Evolutionary conservation across 345 rosid species (phyloP).

Genomic region (Rubroshorea leprosula): DNA sequence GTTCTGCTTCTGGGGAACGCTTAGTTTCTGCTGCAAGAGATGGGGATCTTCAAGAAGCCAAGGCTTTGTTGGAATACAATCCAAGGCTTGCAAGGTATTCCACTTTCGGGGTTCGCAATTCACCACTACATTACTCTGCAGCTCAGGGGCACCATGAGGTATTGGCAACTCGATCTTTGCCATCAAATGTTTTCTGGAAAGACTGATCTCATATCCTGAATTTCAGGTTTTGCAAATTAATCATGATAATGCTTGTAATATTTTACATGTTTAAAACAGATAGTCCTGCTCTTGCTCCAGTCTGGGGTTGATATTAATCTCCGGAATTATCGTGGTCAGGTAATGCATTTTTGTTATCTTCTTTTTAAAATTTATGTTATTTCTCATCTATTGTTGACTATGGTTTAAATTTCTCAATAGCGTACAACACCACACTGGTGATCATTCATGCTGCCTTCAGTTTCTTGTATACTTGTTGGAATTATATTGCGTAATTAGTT

Average conservation of each 20-base stretch:
- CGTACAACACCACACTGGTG: not conserved
- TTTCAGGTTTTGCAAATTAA: slow-evolving; percentile 1
- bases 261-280: slow-evolving; percentile 42
- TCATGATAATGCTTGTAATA: slow-evolving; percentile 13
- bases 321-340: slow-evolving; percentile 99
- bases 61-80: slow-evolving; percentile 83
- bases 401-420: not conserved
- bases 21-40: slow-evolving; percentile 97
- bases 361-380: no score
- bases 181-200: not conserved
- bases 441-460: slow-evolving; percentile 3
- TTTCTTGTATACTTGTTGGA: not conserved
- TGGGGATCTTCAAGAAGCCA: slow-evolving; percentile 95
- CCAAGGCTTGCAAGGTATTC: slow-evolving; percentile 92
- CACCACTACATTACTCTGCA: slow-evolving; percentile 96
- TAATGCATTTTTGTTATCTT: slow-evolving; percentile 21
- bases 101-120: slow-evolving; percentile 90
- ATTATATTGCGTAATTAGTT: not conserved
- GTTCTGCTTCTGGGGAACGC: slow-evolving; percentile 99
- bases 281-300: slow-evolving; percentile 86
- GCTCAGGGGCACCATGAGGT: slow-evolving; percentile 99
- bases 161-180: slow-evolving; percentile 9
- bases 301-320: slow-evolving; percentile 97
- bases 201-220: no score
- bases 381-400: slow-evolving; percentile 3